Evolutionary conservation across 2,329 filamentous ascomycete species (phyloP).

Genomic region (Endoconidiophora polonica): DNA sequence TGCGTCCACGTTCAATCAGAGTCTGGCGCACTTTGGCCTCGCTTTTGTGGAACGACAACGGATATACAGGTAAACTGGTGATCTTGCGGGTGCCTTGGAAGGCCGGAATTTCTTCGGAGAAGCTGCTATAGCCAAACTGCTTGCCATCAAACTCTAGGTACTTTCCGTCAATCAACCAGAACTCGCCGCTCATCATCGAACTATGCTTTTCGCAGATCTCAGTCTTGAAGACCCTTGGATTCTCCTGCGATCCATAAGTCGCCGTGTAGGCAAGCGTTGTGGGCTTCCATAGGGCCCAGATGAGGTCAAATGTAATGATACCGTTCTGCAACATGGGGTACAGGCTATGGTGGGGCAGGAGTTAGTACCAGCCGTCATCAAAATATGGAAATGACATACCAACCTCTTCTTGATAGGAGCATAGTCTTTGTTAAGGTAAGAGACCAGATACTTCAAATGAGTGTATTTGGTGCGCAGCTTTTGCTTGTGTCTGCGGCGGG

Average conservation of each 20-base stretch:
- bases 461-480: slow-evolving; percentile 40
- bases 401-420: slow-evolving; percentile 52
- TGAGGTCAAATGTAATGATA: slow-evolving; percentile 72
- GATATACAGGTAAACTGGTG: slow-evolving; percentile 58
- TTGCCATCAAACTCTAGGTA: background rate
- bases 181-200: background rate
- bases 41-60: slow-evolving; percentile 64
- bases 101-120: slow-evolving; percentile 49
- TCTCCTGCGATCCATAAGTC: slow-evolving; percentile 60
- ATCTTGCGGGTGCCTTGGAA: slow-evolving; percentile 78
- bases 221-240: slow-evolving; percentile 69
- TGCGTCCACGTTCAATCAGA: slow-evolving; percentile 67
- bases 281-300: slow-evolving; percentile 83
- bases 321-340: slow-evolving; percentile 67
- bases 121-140: slow-evolving; percentile 54
- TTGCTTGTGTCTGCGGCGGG: slow-evolving; percentile 40
- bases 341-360: slow-evolving; percentile 30
- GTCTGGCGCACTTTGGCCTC: slow-evolving; percentile 44
- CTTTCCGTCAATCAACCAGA: background rate
- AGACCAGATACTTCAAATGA: slow-evolving; percentile 56
- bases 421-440: slow-evolving; percentile 71
- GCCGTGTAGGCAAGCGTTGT: slow-evolving; percentile 63
- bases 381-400: background rate
- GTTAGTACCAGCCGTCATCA: background rate
- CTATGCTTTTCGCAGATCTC: slow-evolving; percentile 56